These are phyloP conservation scores for Taphrina populina DNA, from an alignment of 1,139 yeast genomes.

Conservation along the genomic window DNA sequence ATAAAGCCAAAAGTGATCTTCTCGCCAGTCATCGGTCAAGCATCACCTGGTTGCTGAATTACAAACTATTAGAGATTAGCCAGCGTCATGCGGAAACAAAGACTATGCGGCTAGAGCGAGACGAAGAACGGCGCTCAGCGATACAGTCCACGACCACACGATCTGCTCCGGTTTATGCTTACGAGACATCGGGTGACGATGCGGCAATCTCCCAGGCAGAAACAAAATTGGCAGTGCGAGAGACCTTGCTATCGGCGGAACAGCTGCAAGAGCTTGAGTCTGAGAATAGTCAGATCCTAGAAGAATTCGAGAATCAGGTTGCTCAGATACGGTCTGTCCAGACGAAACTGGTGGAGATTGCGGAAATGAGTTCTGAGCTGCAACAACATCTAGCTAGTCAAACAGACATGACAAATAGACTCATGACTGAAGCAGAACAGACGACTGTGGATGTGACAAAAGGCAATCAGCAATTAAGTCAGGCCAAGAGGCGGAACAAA, in stretches of 20 bases:
- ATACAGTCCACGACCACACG: conserved; percentile 13
- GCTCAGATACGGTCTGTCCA: conserved; percentile 56
- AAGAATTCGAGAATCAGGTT: conserved; percentile 57
- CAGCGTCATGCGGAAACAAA: conserved; percentile 47
- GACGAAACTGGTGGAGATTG: conserved; percentile 72
- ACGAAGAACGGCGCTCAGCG: conserved; percentile 42
- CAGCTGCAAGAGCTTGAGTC: conserved; percentile 66
- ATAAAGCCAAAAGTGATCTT: conserved; percentile 43
- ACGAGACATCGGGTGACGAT: conserved; percentile 11
- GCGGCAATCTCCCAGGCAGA: conserved; percentile 11
- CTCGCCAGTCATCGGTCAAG: conserved; percentile 39
- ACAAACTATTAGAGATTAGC: conserved; percentile 43
- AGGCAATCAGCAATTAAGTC: conserved; percentile 72
- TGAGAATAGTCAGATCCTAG: conserved; percentile 71
- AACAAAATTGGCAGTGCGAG: conserved; percentile 20
- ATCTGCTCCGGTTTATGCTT: conserved; percentile 14
- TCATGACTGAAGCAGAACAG: conserved; percentile 69
- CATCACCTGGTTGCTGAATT: conserved; percentile 39
- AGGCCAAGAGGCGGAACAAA: conserved; percentile 64
- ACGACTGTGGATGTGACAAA: conserved; percentile 65
- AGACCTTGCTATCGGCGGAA: conserved; percentile 47
- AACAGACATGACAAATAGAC: conserved; percentile 64
- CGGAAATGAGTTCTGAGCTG: conserved; percentile 74
- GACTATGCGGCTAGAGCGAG: conserved; percentile 45
- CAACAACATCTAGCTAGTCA: conserved; percentile 74